Conservation (phyloP, 306 rosid species). For the Prunus mume region DNA sequence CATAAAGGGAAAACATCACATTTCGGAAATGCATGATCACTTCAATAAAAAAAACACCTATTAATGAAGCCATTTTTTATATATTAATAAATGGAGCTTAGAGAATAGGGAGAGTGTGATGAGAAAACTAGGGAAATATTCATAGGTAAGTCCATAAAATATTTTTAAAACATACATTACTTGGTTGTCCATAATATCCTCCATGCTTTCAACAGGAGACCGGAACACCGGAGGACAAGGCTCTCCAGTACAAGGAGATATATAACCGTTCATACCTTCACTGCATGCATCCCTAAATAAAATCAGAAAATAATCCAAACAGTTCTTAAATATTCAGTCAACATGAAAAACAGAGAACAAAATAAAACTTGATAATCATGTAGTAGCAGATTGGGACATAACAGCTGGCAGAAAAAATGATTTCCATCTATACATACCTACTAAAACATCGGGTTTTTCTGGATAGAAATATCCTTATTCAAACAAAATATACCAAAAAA, state of each 20-base stretch:
- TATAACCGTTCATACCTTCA: conserved; percentile 94
- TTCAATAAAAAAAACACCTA: neutral
- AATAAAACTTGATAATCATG: neutral
- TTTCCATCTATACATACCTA: neutral
- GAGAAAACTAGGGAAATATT: too few relatives aligned
- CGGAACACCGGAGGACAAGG: conserved; percentile 94
- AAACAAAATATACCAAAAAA: neutral
- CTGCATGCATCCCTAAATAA: conserved; percentile 81
- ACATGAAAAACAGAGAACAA: neutral
- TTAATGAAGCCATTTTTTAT: neutral
- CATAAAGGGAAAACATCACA: neutral
- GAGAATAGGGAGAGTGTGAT: too few relatives aligned
- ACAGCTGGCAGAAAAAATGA: too few relatives aligned
- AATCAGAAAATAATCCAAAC: conserved; percentile 55
- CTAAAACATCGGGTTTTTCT: neutral
- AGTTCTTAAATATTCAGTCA: conserved; percentile 30
- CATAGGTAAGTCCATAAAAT: too few relatives aligned
- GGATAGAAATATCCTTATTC: neutral
- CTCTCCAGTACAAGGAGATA: conserved; percentile 87
- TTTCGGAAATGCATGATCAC: conserved; percentile 4
- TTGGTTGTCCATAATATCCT: conserved; percentile 92
- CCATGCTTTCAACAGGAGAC: conserved; percentile 84
- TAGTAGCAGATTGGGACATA: neutral
- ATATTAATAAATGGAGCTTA: neutral
- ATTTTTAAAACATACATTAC: conserved; percentile 65